Evolutionary conservation across 2,329 filamentous ascomycete species (phyloP), one percentile per base, ranked within the genome.

Genomic region (Esteya vermicola): DNA sequence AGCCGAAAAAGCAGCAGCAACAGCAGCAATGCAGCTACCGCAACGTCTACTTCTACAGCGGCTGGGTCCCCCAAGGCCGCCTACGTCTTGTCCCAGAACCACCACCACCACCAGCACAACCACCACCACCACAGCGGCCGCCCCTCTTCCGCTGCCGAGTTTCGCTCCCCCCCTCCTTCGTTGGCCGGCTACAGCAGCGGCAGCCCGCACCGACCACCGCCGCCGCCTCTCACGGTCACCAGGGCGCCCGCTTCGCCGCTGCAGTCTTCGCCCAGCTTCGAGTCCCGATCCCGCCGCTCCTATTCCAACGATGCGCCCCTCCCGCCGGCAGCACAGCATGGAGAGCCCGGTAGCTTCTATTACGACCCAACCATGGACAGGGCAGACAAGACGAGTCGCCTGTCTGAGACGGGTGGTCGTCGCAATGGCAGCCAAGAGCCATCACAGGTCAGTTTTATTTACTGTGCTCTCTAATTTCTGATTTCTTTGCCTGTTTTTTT

Each of bases 361-460:
- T 72, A 72, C 58, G 68, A 72, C 49, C 68, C 68, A 14, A 64
- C 64, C 33, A 68, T 64, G 33, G 68, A 72, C 56, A 62, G 61
- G 44, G 63, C 60, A 36, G 47, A 63, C 27, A 62, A 61, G 39
- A 64, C 36, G 16, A 19, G 36, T 16, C 18, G 18, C 7, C 25
- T 28, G 18, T 20, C 37, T 16, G 30, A n/a, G 9, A 12, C 61
- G 46, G 62, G 58, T 45, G 64, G 67, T 52, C 65, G 62, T 50
- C 62, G 62, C 50, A 62, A 58, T 53, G 55, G 59, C 53, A 57
- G 57, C 43, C 39, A 50, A 22, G 59, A 61, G 50, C 53, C 54
- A 46, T 58, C 60, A 47, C 60, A 63, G 53, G 26, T 21, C 8
- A 18, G 21, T 37, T 9, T 23, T 16, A 3, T 35, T 21, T 28